Evolutionary conservation across 1,284 basidiomycete species (phyloP), one percentile per base, ranked within the genome.

Genomic region (Anthracocystis panici-leucophaei): DNA sequence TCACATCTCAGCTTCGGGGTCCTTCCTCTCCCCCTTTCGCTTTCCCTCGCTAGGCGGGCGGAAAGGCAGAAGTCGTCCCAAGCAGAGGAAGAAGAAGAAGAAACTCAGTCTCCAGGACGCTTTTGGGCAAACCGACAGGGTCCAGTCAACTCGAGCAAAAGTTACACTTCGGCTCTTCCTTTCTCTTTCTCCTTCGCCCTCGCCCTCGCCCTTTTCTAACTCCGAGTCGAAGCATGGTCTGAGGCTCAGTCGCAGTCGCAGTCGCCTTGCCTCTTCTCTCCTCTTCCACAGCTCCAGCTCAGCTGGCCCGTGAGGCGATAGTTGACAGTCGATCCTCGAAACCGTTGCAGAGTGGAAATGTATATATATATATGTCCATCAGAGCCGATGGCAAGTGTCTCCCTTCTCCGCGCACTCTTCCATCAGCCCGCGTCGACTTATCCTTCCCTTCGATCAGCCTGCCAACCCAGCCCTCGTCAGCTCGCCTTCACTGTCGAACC

Each of bases 41-140:
- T 27, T 27, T 27, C 27, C 27, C 27, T 27, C 27, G 27, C 4
- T 27, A 20, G 38, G 16, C 21, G 51, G 38, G 21, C 11, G 11
- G 38, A 38, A 41, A 11, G 27, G 35, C 5, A 12, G 10, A 40
- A 38, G 49, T 11, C 2, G n/a, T 51, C 2, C n/a, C 29, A 29
- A 25, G 12, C 14, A 27, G 29, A n/a, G n/a, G 49, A 23, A 12
- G 48, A 18, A 7, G 21, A 29, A 25, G 21, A n/a, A 21, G 5
- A 41, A 25, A 21, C 38, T 52, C 49, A 54, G 25, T 57, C 29
- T 57, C 31, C 14, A 33, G 54, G 25, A 38, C 21, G 11, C 27
- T 55, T 40, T 57, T 49, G 61, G 55, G 9, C 21, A 40, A 45
- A 38, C 62, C 63, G 51, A 55, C 23, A 59, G 57, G 63, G 63